phyloP scores from a whole-genome alignment of 2,329 filamentous ascomycete genomes.

The Diaporthe batatas region DNA sequence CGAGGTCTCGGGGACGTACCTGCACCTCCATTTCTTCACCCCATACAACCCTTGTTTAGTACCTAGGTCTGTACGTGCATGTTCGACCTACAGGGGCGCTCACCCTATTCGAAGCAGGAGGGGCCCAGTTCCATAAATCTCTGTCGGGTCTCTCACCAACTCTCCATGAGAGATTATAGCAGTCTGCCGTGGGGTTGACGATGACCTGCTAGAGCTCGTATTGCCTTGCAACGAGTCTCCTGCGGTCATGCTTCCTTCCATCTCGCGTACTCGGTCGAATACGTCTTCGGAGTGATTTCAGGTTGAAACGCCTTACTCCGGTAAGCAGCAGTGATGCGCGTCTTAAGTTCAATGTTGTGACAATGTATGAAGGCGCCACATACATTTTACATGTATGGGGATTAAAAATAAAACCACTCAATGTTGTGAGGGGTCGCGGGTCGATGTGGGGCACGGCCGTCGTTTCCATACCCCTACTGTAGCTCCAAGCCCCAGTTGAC shows the following conservation, averaged over 20 bases:
- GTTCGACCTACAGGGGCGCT: not conserved
- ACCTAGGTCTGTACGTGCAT: not conserved
- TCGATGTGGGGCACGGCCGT: not conserved
- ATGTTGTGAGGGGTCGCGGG: slow-evolving; percentile 4
- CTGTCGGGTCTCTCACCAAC: slow-evolving; percentile 15
- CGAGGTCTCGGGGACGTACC: slow-evolving; percentile 1
- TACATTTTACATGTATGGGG: too few relatives aligned
- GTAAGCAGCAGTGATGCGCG: not conserved
- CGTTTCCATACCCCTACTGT: too few relatives aligned
- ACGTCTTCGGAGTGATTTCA: not conserved
- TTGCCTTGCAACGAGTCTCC: not conserved
- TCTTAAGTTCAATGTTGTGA: too few relatives aligned
- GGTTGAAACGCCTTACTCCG: not conserved
- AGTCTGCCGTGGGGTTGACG: not conserved
- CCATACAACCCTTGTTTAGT: not conserved
- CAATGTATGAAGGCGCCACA: too few relatives aligned
- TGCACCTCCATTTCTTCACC: slow-evolving; percentile 26
- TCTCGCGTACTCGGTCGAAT: not conserved
- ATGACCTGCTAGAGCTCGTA: not conserved
- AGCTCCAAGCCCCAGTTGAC: too few relatives aligned
- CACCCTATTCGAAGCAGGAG: slow-evolving; percentile 34
- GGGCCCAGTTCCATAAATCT: slow-evolving; percentile 21
- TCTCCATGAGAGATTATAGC: slow-evolving; percentile 33
- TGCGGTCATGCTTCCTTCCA: too few relatives aligned
- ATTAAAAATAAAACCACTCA: too few relatives aligned